phyloP scores from a whole-genome alignment of 2,329 filamentous ascomycete genomes.

The Simplicillium aogashimaense region DNA sequence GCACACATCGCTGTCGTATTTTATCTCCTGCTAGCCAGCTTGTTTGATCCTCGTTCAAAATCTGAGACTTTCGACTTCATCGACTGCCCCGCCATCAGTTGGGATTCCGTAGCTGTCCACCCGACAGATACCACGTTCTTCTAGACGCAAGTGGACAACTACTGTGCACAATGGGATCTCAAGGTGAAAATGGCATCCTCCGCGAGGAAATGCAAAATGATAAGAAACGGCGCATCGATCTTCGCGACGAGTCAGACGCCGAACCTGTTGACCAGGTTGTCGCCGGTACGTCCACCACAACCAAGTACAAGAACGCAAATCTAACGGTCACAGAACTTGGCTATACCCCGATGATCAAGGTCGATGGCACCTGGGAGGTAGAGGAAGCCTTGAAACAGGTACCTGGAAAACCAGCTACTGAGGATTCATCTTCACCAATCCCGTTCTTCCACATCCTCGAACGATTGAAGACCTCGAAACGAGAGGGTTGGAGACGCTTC shows the following conservation, averaged over 20 bases:
- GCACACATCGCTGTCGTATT: too few relatives aligned
- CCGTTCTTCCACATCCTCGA: slow-evolving; percentile 93
- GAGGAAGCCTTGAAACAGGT: slow-evolving; percentile 57
- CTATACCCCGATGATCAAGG: slow-evolving; percentile 24
- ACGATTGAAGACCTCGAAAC: slow-evolving; percentile 89
- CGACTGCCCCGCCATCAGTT: too few relatives aligned
- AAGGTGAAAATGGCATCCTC: slow-evolving; percentile 1
- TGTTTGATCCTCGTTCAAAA: too few relatives aligned
- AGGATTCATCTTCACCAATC: slow-evolving; percentile 62
- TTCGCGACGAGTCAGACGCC: slow-evolving; percentile 2
- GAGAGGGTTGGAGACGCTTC: slow-evolving; percentile 92
- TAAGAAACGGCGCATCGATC: too few relatives aligned
- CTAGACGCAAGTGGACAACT: too few relatives aligned
- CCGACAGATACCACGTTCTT: too few relatives aligned
- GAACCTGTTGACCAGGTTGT: slow-evolving; percentile 11
- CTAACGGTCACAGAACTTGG: slow-evolving; percentile 16
- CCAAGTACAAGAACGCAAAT: not conserved
- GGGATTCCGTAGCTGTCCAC: too few relatives aligned
- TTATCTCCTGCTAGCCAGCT: too few relatives aligned
- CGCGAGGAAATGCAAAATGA: too few relatives aligned
- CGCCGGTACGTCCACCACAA: slow-evolving; percentile 11
- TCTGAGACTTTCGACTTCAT: too few relatives aligned
- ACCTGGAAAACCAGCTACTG: slow-evolving; percentile 39
- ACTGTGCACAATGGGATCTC: slow-evolving; percentile 16
- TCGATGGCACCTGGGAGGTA: slow-evolving; percentile 42